Percentiles rank a stretch among this genome's conserved stretches.
These are phyloP conservation scores for Alternaria dauci DNA, from an alignment of 2,329 filamentous ascomycete genomes.

Conservation along the genomic window DNA sequence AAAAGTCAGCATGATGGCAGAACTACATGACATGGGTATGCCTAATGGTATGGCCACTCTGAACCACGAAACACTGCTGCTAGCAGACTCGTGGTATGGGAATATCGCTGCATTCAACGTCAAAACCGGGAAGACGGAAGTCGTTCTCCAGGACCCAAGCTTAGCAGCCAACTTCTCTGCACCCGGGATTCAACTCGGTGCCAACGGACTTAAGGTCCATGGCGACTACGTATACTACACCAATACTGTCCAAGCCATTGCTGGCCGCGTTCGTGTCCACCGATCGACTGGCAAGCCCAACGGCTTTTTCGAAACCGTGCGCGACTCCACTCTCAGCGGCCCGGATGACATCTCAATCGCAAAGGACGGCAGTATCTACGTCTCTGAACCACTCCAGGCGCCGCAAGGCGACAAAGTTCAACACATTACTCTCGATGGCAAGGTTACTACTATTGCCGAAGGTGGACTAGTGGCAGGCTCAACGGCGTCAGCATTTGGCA, in stretches of 20 bases:
- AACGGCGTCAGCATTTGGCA: constrained; percentile 28
- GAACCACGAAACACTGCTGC: constrained; percentile 25
- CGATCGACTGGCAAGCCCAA: constrained; percentile 7
- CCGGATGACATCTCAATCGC: constrained; percentile 33
- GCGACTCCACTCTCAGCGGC: constrained; percentile 3
- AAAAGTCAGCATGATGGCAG: constrained; percentile 23
- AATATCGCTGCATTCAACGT: constrained; percentile 25
- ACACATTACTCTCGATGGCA: constrained; percentile 19
- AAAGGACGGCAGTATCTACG: constrained; percentile 24
- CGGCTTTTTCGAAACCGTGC: constrained; percentile 13
- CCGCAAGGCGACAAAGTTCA: constrained; percentile 20
- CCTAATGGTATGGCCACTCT: constrained; percentile 37
- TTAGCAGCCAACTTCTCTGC: constrained; percentile 20
- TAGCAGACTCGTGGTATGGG: constrained; percentile 35
- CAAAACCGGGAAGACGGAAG: constrained; percentile 11
- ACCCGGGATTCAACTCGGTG: constrained; percentile 20
- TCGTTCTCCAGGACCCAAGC: constrained; percentile 22
- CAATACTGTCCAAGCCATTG: constrained; percentile 20
- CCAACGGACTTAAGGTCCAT: constrained; percentile 35
- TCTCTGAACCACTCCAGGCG: constrained; percentile 15
- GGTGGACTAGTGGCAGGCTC: constrained; percentile 22
- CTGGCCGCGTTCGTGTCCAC: constrained; percentile 30
- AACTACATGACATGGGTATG: constrained; percentile 19
- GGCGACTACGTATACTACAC: constrained; percentile 27
- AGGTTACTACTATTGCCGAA: constrained; percentile 15